Conservation (phyloP, 495 filamentous ascomycete genomes). For the Lasiosphaeriaceae sp. region DNA sequence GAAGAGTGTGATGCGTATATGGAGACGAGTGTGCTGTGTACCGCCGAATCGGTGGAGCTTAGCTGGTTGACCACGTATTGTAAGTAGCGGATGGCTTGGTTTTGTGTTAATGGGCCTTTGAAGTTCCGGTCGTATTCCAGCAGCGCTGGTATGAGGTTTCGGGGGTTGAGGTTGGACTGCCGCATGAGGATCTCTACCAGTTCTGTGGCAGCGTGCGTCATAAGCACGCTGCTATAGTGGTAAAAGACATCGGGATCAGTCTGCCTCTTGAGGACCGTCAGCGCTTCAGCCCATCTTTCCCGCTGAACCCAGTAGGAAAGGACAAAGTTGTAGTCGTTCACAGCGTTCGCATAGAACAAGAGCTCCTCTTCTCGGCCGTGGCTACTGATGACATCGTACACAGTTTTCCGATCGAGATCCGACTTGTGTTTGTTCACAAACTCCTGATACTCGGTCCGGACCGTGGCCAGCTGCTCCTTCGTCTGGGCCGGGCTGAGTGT, state of each 20-base stretch:
- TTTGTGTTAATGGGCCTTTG: slow-evolving; percentile 60
- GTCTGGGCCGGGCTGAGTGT: slow-evolving; percentile 65
- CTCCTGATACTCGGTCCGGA: slow-evolving; percentile 77
- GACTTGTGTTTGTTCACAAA: slow-evolving; percentile 79
- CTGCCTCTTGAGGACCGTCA: slow-evolving; percentile 86
- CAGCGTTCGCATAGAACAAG: slow-evolving; percentile 79
- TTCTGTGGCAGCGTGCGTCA: slow-evolving; percentile 79
- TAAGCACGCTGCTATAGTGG: slow-evolving; percentile 91
- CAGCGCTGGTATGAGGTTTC: slow-evolving; percentile 85
- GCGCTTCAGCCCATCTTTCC: slow-evolving; percentile 86
- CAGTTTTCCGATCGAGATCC: slow-evolving; percentile 85
- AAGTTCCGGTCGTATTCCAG: slow-evolving; percentile 86
- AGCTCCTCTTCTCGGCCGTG: slow-evolving; percentile 92
- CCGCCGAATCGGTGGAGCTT: slow-evolving; percentile 76
- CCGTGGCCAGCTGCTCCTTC: slow-evolving; percentile 61
- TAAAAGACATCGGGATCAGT: slow-evolving; percentile 91
- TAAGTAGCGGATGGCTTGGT: slow-evolving; percentile 93
- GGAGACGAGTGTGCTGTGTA: slow-evolving; percentile 95
- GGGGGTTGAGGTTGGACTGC: slow-evolving; percentile 80
- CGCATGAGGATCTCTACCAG: slow-evolving; percentile 92
- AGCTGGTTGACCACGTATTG: slow-evolving; percentile 89
- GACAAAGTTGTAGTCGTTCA: slow-evolving; percentile 91
- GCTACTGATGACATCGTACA: slow-evolving; percentile 92
- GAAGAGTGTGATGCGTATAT: slow-evolving; percentile 88
- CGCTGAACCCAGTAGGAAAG: slow-evolving; percentile 96